These are phyloP conservation scores for Castanospermum australe DNA, from an alignment of 306 rosid species.

Conservation along the genomic window DNA sequence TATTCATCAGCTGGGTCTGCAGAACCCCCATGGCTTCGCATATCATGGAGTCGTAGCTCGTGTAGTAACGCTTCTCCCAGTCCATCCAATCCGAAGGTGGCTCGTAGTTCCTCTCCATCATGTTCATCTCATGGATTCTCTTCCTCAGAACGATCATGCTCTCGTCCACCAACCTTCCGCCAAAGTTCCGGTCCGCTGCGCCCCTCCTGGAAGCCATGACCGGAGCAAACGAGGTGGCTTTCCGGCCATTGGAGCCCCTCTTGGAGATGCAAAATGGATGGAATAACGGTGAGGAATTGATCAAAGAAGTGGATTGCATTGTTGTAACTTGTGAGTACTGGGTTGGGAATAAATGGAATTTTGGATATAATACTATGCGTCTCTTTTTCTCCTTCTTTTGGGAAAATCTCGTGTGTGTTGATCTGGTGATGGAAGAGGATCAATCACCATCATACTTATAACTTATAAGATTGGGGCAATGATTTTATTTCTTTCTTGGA, in stretches of 20 bases:
- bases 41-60: conserved; percentile 45
- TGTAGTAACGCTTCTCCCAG: conserved; percentile 64
- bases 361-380: not conserved
- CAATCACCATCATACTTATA: conserved; percentile 16
- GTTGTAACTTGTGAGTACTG: not conserved
- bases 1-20: conserved; percentile 57
- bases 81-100: conserved; percentile 67
- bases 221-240: not conserved
- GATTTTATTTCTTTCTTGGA: not conserved
- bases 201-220: conserved; percentile 20
- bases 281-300: not conserved
- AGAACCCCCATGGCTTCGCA: conserved; percentile 51
- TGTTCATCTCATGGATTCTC: conserved; percentile 69
- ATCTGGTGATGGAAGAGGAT: not conserved
- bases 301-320: conserved; percentile 28
- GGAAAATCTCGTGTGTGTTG: not conserved
- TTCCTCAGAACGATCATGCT: conserved; percentile 63
- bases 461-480: not conserved
- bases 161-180: conserved; percentile 55
- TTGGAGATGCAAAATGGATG: conserved; percentile 25
- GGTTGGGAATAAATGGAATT: not conserved
- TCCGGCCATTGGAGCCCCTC: not conserved
- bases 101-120: conserved; percentile 71
- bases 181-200: conserved; percentile 24
- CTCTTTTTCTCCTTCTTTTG: not conserved